phyloP scores from a whole-genome alignment of 169 alveolate genomes.

The Eimeria sp. region DNA sequence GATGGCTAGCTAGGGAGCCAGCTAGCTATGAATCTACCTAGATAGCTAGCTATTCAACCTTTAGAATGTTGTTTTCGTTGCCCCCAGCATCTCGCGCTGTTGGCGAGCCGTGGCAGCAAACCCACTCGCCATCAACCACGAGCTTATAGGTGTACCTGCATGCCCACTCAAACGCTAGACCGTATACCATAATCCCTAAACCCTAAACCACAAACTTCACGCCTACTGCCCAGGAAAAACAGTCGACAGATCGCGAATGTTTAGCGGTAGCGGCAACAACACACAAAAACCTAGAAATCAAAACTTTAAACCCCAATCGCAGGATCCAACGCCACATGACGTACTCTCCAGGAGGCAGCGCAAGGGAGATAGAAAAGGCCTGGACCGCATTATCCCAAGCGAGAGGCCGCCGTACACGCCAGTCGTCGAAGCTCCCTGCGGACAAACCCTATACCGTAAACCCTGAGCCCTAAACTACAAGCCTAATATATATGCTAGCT shows the following conservation, averaged over 20 bases:
- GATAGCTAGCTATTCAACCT: slow-evolving; percentile 44
- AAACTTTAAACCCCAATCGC: neutral
- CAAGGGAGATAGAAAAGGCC: slow-evolving; percentile 90
- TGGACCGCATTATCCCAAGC: slow-evolving; percentile 88
- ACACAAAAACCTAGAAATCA: neutral
- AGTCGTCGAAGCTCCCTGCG: slow-evolving; percentile 91
- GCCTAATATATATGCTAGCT: neutral
- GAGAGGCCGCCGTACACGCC: slow-evolving; percentile 92
- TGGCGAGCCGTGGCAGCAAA: slow-evolving; percentile 90
- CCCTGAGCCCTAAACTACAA: slow-evolving; percentile 3
- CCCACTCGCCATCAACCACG: slow-evolving; percentile 94
- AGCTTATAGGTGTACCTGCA: slow-evolving; percentile 88
- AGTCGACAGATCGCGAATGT: neutral
- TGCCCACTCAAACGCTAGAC: neutral
- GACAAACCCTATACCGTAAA: neutral
- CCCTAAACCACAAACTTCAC: neutral
- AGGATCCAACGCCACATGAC: neutral
- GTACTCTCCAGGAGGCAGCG: slow-evolving; percentile 90
- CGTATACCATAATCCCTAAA: neutral
- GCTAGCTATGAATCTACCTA: slow-evolving; percentile 14
- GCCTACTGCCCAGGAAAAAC: neutral
- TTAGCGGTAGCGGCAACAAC: neutral
- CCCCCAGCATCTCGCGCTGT: slow-evolving; percentile 91
- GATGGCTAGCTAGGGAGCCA: neutral
- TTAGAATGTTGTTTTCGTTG: slow-evolving; percentile 91